Conservation (phyloP, 441 rosid genomes). For the Biscutella laevigata region DNA sequence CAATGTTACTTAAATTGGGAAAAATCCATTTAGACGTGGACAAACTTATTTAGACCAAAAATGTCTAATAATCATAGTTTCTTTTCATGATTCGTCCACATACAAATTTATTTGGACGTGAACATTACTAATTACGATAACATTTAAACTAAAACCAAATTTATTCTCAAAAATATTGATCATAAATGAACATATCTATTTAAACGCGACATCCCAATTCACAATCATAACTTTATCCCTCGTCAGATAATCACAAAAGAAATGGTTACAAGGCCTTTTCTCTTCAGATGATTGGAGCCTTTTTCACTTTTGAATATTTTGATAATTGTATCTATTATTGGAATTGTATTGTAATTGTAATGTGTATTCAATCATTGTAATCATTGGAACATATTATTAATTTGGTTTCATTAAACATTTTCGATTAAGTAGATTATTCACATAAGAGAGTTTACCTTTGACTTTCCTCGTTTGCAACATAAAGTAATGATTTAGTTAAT, state of each 20-base stretch:
- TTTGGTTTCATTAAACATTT: not conserved
- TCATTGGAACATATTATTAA: not conserved
- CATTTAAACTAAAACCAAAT: no score
- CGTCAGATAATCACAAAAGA: conserved; percentile 1
- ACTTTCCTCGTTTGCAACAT: conserved; percentile 7
- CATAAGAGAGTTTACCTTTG: not conserved
- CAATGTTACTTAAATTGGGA: no score
- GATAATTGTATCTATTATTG: no score
- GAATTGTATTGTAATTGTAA: conserved; percentile 12
- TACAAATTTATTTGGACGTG: no score
- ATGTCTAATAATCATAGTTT: no score
- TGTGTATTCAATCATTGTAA: conserved; percentile 10
- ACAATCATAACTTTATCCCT: conserved; percentile 13
- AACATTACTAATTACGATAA: no score
- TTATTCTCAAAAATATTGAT: no score
- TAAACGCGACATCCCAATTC: no score
- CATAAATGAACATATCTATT: no score
- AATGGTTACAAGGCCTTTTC: conserved; percentile 2
- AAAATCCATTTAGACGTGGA: no score
- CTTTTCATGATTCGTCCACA: no score
- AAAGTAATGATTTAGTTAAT: not conserved
- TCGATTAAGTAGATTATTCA: conserved; percentile 1
- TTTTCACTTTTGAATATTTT: not conserved
- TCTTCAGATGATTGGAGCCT: conserved; percentile 18
- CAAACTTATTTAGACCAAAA: no score